Conservation (phyloP, 805 yeast genomes). For the Saccharomycopsis fibuligera region DNA sequence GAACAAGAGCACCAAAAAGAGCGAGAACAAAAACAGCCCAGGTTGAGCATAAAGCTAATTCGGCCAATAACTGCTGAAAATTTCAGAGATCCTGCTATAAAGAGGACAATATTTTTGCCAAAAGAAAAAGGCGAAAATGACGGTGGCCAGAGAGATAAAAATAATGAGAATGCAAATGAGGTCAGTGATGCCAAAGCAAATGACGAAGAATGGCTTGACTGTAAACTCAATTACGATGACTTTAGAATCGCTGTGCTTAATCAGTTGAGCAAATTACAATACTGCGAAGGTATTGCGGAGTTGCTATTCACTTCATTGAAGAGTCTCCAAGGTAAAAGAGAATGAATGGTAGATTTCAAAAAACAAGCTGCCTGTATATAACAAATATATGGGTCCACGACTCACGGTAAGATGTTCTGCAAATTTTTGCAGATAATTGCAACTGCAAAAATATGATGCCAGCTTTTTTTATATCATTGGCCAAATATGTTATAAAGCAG, state of each 20-base stretch:
- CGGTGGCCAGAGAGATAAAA: not conserved
- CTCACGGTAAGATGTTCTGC: no score
- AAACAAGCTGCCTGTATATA: not conserved
- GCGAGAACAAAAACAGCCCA: no score
- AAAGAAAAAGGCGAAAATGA: not conserved
- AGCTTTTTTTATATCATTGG: no score
- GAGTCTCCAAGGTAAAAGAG: not conserved
- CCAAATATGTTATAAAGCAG: no score
- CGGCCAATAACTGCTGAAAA: not conserved
- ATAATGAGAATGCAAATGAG: not conserved
- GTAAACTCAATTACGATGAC: not conserved
- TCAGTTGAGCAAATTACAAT: not conserved
- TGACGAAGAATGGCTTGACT: not conserved
- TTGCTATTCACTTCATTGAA: conserved; percentile 4
- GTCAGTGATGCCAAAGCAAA: not conserved
- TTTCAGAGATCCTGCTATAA: not conserved
- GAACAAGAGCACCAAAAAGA: no score
- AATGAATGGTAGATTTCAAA: not conserved
- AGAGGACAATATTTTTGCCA: no score
- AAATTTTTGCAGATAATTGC: no score
- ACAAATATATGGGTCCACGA: no score
- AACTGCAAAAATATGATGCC: no score
- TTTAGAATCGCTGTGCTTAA: not conserved
- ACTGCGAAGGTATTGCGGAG: not conserved
- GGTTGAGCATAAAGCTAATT: no score